Conservation (phyloP, 2,329 filamentous ascomycete genomes). For the Volutella citrinella region DNA sequence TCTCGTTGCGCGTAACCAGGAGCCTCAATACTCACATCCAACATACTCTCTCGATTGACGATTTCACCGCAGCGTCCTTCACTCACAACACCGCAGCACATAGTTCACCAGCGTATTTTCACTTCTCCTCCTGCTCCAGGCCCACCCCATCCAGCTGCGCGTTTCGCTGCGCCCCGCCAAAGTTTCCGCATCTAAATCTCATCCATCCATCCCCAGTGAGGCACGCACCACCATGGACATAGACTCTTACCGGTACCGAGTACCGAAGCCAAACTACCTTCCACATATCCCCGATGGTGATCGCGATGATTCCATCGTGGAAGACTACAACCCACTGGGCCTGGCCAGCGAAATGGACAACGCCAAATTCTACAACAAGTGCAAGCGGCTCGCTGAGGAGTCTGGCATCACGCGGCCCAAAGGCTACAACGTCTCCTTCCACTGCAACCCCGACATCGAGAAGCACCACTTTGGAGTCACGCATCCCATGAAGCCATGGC, state of each 20-base stretch:
- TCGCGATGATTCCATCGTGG: slow-evolving; percentile 48
- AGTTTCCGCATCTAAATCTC: too few species aligned
- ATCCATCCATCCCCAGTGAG: too few species aligned
- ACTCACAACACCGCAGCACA: too few species aligned
- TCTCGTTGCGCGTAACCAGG: too few species aligned
- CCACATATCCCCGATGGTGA: slow-evolving; percentile 53
- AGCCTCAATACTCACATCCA: too few species aligned
- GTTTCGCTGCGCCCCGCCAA: too few species aligned
- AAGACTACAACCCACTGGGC: slow-evolving; percentile 52
- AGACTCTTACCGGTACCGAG: slow-evolving; percentile 50
- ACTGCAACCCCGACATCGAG: slow-evolving; percentile 93
- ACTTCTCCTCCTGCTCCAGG: too few species aligned
- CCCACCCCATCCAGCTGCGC: too few species aligned
- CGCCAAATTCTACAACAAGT: slow-evolving; percentile 54
- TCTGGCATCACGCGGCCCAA: slow-evolving; percentile 75
- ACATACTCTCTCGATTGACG: too few species aligned
- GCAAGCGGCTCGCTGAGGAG: slow-evolving; percentile 53
- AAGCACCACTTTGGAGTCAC: slow-evolving; percentile 95
- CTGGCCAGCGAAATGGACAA: slow-evolving; percentile 52
- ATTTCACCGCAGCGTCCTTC: too few species aligned
- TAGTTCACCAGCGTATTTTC: too few species aligned
- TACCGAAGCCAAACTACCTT: slow-evolving; percentile 59
- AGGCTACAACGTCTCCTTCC: slow-evolving; percentile 90
- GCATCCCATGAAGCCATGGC: slow-evolving; percentile 99
- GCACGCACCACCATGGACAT: slow-evolving; percentile 34